These are phyloP conservation scores for Saturnispora halmiae DNA, from an alignment of 805 yeast species.

Conservation along the genomic window DNA sequence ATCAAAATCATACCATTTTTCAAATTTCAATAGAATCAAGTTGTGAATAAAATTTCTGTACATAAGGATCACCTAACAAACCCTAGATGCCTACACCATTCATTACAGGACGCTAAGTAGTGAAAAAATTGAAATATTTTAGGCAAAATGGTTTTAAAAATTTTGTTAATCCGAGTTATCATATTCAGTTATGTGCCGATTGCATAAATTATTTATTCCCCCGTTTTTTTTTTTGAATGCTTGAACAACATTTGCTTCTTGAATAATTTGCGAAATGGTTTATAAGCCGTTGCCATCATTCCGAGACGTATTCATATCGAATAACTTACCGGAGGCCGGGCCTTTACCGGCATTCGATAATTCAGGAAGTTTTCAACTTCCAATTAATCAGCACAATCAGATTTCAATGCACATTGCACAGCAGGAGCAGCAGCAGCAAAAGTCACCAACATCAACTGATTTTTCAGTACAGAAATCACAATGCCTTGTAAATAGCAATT, in stretches of 20 bases:
- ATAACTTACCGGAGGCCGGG: too few relatives aligned
- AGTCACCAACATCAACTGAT: not conserved
- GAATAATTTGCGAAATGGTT: not conserved
- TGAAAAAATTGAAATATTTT: too few relatives aligned
- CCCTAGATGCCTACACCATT: too few relatives aligned
- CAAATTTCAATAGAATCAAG: not conserved
- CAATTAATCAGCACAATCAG: too few relatives aligned
- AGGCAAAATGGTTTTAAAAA: too few relatives aligned
- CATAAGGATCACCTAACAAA: too few relatives aligned
- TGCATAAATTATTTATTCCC: not conserved
- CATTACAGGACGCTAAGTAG: too few relatives aligned
- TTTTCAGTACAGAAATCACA: constrained; percentile 3
- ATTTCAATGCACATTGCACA: too few relatives aligned
- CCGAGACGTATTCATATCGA: constrained; percentile 3
- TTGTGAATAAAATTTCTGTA: not conserved
- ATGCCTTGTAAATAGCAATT: not conserved
- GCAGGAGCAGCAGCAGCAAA: not conserved
- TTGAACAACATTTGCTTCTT: not conserved
- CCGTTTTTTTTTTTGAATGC: not conserved
- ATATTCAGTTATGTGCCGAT: too few relatives aligned
- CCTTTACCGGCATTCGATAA: too few relatives aligned
- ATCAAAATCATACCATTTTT: not conserved
- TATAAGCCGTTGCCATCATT: constrained; percentile 6
- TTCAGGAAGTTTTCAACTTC: too few relatives aligned
- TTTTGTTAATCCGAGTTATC: too few relatives aligned